A percentile compares a stretch with the other conserved stretches of the same genome.
phyloP scores from a whole-genome alignment of 1,284 basidiomycete species.

The Peniophora sp. region DNA sequence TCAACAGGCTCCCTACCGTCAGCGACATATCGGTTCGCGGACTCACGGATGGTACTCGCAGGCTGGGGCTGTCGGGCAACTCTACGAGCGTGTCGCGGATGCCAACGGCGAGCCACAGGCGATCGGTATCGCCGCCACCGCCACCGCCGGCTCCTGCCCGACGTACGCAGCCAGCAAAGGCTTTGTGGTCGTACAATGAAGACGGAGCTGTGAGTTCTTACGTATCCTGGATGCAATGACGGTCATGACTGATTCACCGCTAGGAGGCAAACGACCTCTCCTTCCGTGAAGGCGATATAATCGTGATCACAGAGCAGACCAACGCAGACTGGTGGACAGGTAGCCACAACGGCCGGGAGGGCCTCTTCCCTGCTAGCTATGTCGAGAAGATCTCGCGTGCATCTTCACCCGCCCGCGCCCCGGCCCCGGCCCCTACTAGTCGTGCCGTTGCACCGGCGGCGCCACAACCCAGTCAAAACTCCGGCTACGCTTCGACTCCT shows the following conservation, averaged over 20 bases:
- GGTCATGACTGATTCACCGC: not conserved
- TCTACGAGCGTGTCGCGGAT: not conserved
- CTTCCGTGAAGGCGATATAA: conserved; percentile 48
- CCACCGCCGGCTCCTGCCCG: conserved; percentile 20
- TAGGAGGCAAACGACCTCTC: conserved; percentile 56
- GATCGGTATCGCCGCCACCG: not conserved
- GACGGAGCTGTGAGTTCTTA: conserved; percentile 32
- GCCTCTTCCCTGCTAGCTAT: conserved; percentile 57
- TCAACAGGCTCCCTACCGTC: conserved; percentile 35
- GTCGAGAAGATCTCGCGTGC: conserved; percentile 39
- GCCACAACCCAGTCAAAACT: not conserved
- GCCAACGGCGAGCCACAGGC: conserved; percentile 4
- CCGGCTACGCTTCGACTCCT: no score
- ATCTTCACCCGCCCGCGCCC: conserved; percentile 7
- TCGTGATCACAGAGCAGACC: conserved; percentile 53
- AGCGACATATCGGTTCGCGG: conserved; percentile 4
- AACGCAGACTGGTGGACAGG: conserved; percentile 64
- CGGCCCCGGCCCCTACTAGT: conserved; percentile 11
- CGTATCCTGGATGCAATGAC: not conserved
- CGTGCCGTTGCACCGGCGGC: not conserved
- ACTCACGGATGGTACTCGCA: conserved; percentile 10
- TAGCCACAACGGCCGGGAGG: conserved; percentile 46
- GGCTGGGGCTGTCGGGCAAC: conserved; percentile 9
- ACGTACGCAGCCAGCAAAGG: conserved; percentile 37
- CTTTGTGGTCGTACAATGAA: conserved; percentile 63